Evolutionary conservation across 257 asterid species (phyloP), one percentile per base, ranked within the genome.

Genomic region (Galeopsis tetrahit): DNA sequence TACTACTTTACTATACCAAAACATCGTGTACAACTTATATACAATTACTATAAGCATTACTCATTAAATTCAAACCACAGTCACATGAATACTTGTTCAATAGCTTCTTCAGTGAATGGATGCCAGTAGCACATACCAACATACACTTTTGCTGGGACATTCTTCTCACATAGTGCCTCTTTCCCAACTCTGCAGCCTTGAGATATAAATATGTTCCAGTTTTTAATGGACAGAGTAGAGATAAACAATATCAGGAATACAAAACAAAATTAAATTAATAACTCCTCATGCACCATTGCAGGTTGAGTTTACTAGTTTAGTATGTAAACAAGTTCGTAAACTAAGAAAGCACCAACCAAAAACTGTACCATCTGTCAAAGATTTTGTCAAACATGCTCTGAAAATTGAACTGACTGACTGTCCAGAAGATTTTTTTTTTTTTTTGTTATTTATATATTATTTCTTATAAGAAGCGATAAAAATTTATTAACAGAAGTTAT

Each of bases 81-180:
- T 17, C 70, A 71, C 36, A 64, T 58, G 63, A 35, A 38, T 82
- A 95, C 98, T 96, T 83, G 90, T 66, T 88, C 96, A 81, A 95
- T 95, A 80, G 99, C 98, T 83, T 95, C 99, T 81, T 95, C 98
- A 21, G 97, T 95, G 82, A 92, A 95, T 68, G 99, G 99, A 83
- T 95, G 99, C 99, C 98, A 95, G 83, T 95, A 92, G 57, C 97
- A 96, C 99, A 95, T 95, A 36, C 98, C 99, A 60, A 92, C 98
- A 66, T 92, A 95, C 78, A 95, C 98, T 76, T 90, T 88, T 65
- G 97, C 99, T 3, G 96, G 98, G 63, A 92, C 88, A 76, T 88
- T 78, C 85, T 92, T 92, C 63, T 60, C 85, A 21, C 55, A 82
- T 14, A 95, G 90, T 49, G 97, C 90, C 75, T 91, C 75, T 91